Percentiles rank a stretch among this genome's conserved stretches.
These are phyloP conservation scores for Platanthera zijinensis DNA, from an alignment of 106 monocot species.

Conservation along the genomic window DNA sequence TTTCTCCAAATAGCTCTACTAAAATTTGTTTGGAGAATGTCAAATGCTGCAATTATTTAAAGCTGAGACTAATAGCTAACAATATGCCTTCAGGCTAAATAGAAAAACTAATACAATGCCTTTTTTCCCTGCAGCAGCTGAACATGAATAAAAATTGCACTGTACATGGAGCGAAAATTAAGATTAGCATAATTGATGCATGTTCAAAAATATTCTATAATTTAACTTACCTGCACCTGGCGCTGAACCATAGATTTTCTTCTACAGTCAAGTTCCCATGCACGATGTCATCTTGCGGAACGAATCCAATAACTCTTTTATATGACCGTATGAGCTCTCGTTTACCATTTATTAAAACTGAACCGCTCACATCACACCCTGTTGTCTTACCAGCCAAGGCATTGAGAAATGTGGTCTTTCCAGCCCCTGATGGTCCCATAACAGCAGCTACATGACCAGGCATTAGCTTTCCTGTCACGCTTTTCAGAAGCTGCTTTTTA, in stretches of 20 bases:
- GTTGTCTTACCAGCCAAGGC: conserved; percentile 67
- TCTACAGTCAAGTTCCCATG: conserved; percentile 93
- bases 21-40: too few relatives aligned
- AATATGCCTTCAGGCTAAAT: neutral
- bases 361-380: conserved; percentile 64
- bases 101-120: neutral
- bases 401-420: conserved; percentile 84
- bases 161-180: neutral
- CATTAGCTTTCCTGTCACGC: conserved; percentile 76
- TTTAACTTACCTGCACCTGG: conserved; percentile 62
- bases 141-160: neutral
- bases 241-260: conserved; percentile 93
- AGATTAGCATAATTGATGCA: neutral
- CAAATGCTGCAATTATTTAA: too few relatives aligned
- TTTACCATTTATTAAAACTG: conserved; percentile 79
- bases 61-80: neutral
- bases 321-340: conserved; percentile 56
- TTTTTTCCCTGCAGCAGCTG: neutral
- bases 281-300: conserved; percentile 93
- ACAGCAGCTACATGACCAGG: conserved; percentile 76
- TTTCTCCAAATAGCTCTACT: too few relatives aligned
- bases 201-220: neutral
- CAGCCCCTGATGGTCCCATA: conserved; percentile 93
- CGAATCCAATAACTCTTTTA: conserved; percentile 88
- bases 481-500: conserved; percentile 47